Conservation (phyloP, 306 rosid genomes). For the Potentilla sterilis region DNA sequence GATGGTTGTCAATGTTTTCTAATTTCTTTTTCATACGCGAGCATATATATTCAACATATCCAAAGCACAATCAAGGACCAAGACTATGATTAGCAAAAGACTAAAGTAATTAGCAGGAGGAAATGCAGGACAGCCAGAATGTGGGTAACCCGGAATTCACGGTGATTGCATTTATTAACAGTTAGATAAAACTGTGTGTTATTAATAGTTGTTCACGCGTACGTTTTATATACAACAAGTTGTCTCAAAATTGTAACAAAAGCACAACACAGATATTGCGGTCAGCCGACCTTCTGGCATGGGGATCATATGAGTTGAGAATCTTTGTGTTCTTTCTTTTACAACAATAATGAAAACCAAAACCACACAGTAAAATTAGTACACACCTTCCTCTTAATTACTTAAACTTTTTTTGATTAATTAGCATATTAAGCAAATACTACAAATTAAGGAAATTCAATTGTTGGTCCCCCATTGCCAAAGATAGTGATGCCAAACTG, state of each 20-base stretch:
- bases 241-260: neutral
- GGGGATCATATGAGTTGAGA: slow-evolving; percentile 24
- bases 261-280: neutral
- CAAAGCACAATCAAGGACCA: no score
- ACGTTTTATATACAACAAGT: neutral
- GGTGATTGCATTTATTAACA: neutral
- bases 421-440: neutral
- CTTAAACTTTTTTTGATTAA: neutral
- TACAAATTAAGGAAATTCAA: neutral
- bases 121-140: no score
- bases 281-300: slow-evolving; percentile 27
- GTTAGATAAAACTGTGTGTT: neutral
- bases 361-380: slow-evolving; percentile 9
- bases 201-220: neutral
- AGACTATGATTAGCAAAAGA: neutral
- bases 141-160: neutral
- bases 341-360: neutral
- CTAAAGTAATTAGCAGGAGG: neutral
- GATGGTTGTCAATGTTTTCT: neutral
- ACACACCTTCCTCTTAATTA: neutral
- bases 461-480: slow-evolving; percentile 1
- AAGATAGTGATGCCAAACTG: slow-evolving; percentile 29
- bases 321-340: slow-evolving; percentile 37
- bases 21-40: no score
- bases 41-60: no score